Conservation (phyloP, 805 yeast species). For the Kodamaea neixiangensis region DNA sequence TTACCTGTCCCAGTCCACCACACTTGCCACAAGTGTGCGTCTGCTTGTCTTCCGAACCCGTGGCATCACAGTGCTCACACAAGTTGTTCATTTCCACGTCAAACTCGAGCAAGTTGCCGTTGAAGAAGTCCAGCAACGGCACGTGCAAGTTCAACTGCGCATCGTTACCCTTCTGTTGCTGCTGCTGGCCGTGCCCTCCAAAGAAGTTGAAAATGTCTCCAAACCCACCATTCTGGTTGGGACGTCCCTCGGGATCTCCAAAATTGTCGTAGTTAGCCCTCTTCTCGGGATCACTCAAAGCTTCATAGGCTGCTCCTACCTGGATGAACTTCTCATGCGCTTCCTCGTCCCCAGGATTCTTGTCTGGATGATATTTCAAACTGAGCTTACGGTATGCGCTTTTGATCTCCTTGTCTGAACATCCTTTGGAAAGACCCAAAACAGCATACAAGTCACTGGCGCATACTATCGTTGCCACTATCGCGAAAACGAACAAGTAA, state of each 20-base stretch:
- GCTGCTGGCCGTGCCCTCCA: constrained; percentile 35
- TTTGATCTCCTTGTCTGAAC: constrained; percentile 79
- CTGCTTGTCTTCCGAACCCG: constrained; percentile 82
- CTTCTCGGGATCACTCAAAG: constrained; percentile 71
- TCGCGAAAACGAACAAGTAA: constrained; percentile 8
- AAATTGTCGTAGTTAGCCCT: constrained; percentile 66
- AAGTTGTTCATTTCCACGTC: constrained; percentile 67
- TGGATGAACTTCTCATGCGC: constrained; percentile 88
- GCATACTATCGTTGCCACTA: constrained; percentile 10
- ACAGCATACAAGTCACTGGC: constrained; percentile 50
- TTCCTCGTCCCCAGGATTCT: constrained; percentile 71
- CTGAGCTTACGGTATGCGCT: constrained; percentile 80
- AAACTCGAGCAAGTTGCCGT: constrained; percentile 66
- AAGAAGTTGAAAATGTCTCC: constrained; percentile 66
- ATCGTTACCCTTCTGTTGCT: constrained; percentile 62
- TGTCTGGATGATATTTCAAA: constrained; percentile 92
- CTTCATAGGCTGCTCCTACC: constrained; percentile 91
- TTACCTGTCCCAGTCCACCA: constrained; percentile 70
- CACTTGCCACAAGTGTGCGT: constrained; percentile 67
- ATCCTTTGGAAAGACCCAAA: constrained; percentile 67
- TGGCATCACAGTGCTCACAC: constrained; percentile 78
- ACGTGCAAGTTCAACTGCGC: constrained; percentile 57
- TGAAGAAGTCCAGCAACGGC: constrained; percentile 64
- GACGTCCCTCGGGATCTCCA: constrained; percentile 66
- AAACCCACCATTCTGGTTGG: constrained; percentile 41